Base-by-base conservation (phyloP, 306 rosid genomes). In the Trichosanthes cucumerina region DNA sequence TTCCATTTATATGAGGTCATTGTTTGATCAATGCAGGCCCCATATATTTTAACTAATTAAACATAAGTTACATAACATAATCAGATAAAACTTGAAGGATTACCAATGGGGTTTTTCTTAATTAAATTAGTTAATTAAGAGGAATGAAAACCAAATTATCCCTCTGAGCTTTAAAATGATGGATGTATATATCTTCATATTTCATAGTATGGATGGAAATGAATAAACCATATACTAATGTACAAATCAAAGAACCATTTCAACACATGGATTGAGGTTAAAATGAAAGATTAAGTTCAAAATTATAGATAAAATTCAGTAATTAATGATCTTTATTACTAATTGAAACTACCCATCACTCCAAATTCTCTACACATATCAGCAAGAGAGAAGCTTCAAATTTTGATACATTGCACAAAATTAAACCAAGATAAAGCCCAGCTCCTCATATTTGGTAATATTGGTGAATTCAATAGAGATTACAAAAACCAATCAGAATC, bases 1-100 rank as follows among this genome's bases (percentile, higher is more conserved):
- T 47, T 72, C 54, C 43, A 2, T 47, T 47, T 24, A 47, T 72
- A 72, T 72, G 76, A 70, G 76, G 76, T 44, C 50, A 70, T 70
- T 36, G 56, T 70, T 70, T 46, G 41, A 23, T 44, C 58, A 14
- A 71, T 44, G 36, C 76, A 43, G 34, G 76, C 28, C n/a, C 53
- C 65, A 9, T 9, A 1, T 23, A 9, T 64, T 64, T 64, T 7
- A 31, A 14, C 43, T 31, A 12, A 33, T 31, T 14, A 28, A 62
- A 31, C 70, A 14, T 31, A 21, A 63, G 43, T 28, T 24, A 31
- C 70, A 14, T 31, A 21, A 63, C 70, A 62, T 24, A 9, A 21
- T 31, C 11, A 63, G 43, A 63, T 15, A 15, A 28, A 63, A 63
- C 43, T 33, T 63, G 10, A 63, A 63, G 23, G 41, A 63, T 63